Base-by-base conservation (phyloP, 2,329 filamentous ascomycete genomes). In the Aureobasidium lini region DNA sequence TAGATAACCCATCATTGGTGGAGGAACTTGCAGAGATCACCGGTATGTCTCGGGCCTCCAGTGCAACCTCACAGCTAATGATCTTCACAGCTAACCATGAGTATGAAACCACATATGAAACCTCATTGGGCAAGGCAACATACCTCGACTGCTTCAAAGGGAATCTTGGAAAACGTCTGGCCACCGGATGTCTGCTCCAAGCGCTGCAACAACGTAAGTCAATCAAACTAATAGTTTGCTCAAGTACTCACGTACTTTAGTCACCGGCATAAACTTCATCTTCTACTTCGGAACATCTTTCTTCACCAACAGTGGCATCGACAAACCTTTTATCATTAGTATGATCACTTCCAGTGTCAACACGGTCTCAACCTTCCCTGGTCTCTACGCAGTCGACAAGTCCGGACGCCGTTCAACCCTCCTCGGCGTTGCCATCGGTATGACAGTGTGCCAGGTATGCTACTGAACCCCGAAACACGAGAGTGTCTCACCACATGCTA, bases 91-190 rank as follows among this genome's bases (percentile, higher is more conserved):
- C 90, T 76, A 95, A 95, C 79, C 84, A 93, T 75, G 88, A 89
- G 74, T 91, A 93, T 70, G 91, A 96, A 78, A 78, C 86, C 67
- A 87, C 62, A 81, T 91, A 93, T 70, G 91, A 96, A 78, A 78
- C 86, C 67, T 87, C 62, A 81, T 85, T 69, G 72, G 68, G 69
- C 31, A 68, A 81, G 66, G 79, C 79, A 63, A 81, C 82, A 64
- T 90, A 87, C 78, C 77, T 86, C 68, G 79, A 79, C 66, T 84
- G 80, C 70, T 95, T 78, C 64, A 80, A 80, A 70, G 71, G 67
- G 34, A 72, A 85, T 63, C 78, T 89, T 0, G 85, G 85, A 60
- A 87, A 87, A 64, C 84, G 89, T 63, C 84, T 86, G 1, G 71
- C 88, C 42, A 91, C 88, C 7, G 88, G 88, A 42, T 90, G 86